Conservation (phyloP, 2,329 filamentous ascomycete species). For the Penicillium griseofulvum region DNA sequence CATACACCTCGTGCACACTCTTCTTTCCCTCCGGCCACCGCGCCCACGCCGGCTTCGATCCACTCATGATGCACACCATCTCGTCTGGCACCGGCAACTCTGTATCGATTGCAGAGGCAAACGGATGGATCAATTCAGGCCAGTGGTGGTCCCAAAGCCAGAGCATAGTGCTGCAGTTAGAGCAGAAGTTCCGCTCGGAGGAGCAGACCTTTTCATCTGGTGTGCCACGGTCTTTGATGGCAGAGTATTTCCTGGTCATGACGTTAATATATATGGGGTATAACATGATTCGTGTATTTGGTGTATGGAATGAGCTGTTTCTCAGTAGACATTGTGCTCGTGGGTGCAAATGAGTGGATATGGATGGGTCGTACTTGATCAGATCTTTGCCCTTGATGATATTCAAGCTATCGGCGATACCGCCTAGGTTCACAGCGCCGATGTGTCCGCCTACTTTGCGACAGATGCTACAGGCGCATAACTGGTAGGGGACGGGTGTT, state of each 20-base stretch:
- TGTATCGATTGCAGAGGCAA: constrained; percentile 51
- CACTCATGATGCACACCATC: constrained; percentile 48
- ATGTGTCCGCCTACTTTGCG: constrained; percentile 48
- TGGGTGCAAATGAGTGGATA: too few relatives aligned
- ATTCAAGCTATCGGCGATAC: constrained; percentile 43
- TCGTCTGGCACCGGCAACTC: constrained; percentile 45
- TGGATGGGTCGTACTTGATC: constrained; percentile 41
- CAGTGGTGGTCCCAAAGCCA: constrained; percentile 50
- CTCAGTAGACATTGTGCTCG: too few relatives aligned
- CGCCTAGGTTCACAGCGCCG: constrained; percentile 49
- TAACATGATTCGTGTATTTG: not conserved
- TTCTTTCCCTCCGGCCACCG: constrained; percentile 51
- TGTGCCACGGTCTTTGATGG: constrained; percentile 45
- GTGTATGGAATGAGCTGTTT: not conserved
- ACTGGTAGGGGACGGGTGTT: constrained; percentile 50
- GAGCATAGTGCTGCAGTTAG: constrained; percentile 48
- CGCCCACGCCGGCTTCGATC: constrained; percentile 48
- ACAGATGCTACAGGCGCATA: constrained; percentile 51
- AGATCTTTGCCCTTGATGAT: constrained; percentile 43
- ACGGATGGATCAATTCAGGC: constrained; percentile 51
- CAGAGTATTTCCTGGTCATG: constrained; percentile 44
- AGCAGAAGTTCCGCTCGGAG: constrained; percentile 49
- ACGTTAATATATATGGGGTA: not conserved
- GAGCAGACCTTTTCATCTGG: constrained; percentile 38
- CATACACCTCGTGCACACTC: constrained; percentile 41